Conservation (phyloP, 495 filamentous ascomycete species). For the Jackrogersella minutella region DNA sequence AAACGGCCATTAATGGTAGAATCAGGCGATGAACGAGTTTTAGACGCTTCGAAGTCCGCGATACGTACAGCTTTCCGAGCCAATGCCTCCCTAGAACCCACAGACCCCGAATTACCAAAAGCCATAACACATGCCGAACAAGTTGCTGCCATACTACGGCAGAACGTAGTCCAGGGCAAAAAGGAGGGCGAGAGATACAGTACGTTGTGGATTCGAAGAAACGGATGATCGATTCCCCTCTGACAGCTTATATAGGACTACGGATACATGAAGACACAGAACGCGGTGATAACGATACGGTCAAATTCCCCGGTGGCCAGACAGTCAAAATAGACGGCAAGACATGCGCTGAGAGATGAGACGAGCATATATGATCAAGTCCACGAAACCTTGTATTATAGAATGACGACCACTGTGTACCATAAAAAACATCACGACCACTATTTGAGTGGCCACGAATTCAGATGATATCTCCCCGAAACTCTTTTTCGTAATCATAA, state of each 20-base stretch:
- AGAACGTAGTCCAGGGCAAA: constrained; percentile 89
- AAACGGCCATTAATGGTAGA: not conserved
- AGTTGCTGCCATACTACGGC: constrained; percentile 77
- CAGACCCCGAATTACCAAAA: constrained; percentile 56
- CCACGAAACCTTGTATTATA: constrained; percentile 46
- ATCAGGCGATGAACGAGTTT: constrained; percentile 70
- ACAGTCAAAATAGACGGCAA: constrained; percentile 55
- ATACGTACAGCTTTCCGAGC: constrained; percentile 76
- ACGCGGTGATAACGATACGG: constrained; percentile 87
- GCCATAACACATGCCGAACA: constrained; percentile 81
- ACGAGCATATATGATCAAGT: constrained; percentile 45
- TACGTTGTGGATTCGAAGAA: constrained; percentile 52
- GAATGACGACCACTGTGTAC: constrained; percentile 43
- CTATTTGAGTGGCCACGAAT: not conserved
- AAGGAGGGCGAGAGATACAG: constrained; percentile 70
- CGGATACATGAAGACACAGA: constrained; percentile 91
- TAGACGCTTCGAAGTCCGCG: constrained; percentile 72
- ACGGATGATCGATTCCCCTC: not conserved
- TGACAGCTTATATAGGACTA: constrained; percentile 63
- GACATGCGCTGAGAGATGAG: constrained; percentile 53
- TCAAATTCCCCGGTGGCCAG: constrained; percentile 65
- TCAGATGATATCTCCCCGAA: constrained; percentile 38
- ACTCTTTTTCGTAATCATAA: constrained; percentile 54
- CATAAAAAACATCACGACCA: constrained; percentile 47
- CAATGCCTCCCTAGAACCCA: constrained; percentile 64